Evolutionary conservation across 78 protist genomes (phyloP).

Genomic region (Polysphondylium violaceum): DNA sequence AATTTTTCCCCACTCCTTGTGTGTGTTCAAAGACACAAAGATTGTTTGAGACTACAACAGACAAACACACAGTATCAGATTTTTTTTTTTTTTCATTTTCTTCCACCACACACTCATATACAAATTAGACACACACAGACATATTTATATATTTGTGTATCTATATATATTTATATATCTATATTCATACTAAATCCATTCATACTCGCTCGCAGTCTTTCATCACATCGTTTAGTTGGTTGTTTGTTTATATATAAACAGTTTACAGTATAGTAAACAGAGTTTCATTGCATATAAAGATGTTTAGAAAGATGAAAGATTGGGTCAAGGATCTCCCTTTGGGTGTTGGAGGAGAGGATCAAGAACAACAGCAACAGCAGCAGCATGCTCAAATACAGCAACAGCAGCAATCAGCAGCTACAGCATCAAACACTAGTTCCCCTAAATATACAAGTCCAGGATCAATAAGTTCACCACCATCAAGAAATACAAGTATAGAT

Average conservation of each 20-base stretch:
- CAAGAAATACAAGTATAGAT: not conserved
- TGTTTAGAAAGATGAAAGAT: conserved; percentile 66
- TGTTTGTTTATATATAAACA: not conserved
- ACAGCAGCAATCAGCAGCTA: conserved; percentile 8
- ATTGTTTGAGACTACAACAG: too few species aligned
- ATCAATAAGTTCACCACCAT: conserved; percentile 1
- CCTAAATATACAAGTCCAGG: not conserved
- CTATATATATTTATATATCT: not conserved
- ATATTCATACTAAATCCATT: too few species aligned
- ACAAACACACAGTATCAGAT: too few species aligned
- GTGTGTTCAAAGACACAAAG: too few species aligned
- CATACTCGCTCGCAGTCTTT: too few species aligned
- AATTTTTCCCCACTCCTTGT: too few species aligned
- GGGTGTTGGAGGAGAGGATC: not conserved
- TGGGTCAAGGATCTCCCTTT: conserved; percentile 30
- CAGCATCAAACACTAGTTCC: not conserved
- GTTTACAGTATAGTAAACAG: not conserved
- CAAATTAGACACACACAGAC: not conserved
- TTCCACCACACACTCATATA: too few species aligned
- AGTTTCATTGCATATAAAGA: not conserved
- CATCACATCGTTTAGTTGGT: too few species aligned
- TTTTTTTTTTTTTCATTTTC: too few species aligned
- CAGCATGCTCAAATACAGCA: not conserved
- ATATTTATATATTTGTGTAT: not conserved
- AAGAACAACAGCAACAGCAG: conserved; percentile 24